Evolutionary conservation across 352 stramenopile species (phyloP).

Genomic region (Pseudoperonospora humuli): DNA sequence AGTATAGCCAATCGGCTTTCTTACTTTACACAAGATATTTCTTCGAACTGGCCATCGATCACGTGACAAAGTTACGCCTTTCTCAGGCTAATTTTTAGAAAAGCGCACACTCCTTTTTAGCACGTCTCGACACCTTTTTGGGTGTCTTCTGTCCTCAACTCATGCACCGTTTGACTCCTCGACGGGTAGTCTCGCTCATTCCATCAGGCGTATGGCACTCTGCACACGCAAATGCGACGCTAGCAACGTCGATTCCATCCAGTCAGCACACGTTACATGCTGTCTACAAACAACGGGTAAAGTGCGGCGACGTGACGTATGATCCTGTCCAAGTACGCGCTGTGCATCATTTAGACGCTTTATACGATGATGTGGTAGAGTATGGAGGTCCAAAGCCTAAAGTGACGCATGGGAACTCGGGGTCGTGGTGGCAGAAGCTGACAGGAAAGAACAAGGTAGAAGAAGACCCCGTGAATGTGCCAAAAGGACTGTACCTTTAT

Average conservation of each 20-base stretch:
- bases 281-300: constrained; percentile 55
- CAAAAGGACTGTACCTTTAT: constrained; percentile 94
- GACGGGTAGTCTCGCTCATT: constrained; percentile 1
- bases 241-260: constrained; percentile 5
- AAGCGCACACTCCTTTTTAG: too few species aligned
- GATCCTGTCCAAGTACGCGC: constrained; percentile 60
- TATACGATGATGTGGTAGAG: constrained; percentile 44
- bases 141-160: not conserved
- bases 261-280: constrained; percentile 29
- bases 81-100: too few species aligned
- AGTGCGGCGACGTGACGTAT: constrained; percentile 51
- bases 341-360: constrained; percentile 51
- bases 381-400: constrained; percentile 40
- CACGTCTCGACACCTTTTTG: not conserved
- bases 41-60: too few species aligned
- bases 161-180: constrained; percentile 13
- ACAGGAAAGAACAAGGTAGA: constrained; percentile 7
- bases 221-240: constrained; percentile 12
- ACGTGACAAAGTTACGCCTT: too few species aligned
- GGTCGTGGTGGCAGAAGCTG: constrained; percentile 54
- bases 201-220: not conserved
- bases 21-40: too few species aligned
- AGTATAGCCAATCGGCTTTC: too few species aligned
- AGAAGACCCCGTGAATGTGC: constrained; percentile 24
- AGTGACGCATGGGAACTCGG: not conserved